Evolutionary conservation across 2,329 filamentous ascomycete species (phyloP).

Genomic region (Aspergillus costaricaensis): DNA sequence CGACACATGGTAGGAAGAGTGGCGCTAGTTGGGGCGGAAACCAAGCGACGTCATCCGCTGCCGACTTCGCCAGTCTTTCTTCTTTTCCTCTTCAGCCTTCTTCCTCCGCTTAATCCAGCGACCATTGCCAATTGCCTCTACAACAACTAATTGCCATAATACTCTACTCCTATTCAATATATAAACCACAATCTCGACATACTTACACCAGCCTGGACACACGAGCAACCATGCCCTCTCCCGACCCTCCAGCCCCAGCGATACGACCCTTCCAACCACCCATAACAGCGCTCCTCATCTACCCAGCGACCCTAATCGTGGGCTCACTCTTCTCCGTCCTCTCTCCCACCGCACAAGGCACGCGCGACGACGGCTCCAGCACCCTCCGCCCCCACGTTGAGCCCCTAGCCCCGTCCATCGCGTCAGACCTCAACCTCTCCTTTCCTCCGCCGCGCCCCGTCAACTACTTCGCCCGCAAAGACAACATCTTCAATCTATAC

Average conservation of each 20-base stretch:
- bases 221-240: slow-evolving; percentile 9
- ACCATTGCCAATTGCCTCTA: not conserved
- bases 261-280: slow-evolving; percentile 13
- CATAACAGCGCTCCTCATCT: slow-evolving; percentile 62
- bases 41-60: slow-evolving; percentile 12
- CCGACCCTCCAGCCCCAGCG: slow-evolving; percentile 8
- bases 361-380: slow-evolving; percentile 6
- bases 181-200: too few species aligned
- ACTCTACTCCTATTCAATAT: not conserved
- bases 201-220: not conserved
- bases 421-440: slow-evolving; percentile 32
- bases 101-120: not conserved
- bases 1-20: not conserved
- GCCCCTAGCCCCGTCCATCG: slow-evolving; percentile 39
- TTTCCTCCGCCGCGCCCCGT: slow-evolving; percentile 25
- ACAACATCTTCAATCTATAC: slow-evolving; percentile 85
- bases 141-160: not conserved
- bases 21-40: slow-evolving; percentile 1
- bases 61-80: not conserved
- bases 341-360: slow-evolving; percentile 67
- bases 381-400: slow-evolving; percentile 45
- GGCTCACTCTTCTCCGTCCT: slow-evolving; percentile 79
- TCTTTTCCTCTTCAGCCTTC: slow-evolving; percentile 10
- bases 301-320: slow-evolving; percentile 75
- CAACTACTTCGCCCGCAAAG: slow-evolving; percentile 88